Conservation (phyloP, 257 asterid genomes). For the Nicotiana attenuata region DNA sequence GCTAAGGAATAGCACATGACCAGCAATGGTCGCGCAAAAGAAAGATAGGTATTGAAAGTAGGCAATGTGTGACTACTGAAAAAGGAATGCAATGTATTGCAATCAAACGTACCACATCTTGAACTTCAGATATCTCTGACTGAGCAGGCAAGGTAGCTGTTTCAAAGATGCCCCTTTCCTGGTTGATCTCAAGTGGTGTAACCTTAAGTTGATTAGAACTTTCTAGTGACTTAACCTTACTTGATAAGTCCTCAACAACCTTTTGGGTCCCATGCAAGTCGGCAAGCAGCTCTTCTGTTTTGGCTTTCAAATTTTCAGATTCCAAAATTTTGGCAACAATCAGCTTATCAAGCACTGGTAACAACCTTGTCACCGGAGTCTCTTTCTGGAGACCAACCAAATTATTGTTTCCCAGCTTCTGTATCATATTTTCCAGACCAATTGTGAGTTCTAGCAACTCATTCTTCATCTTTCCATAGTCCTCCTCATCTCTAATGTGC, state of each 20-base stretch:
- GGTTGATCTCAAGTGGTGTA: constrained; percentile 40
- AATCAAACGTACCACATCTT: constrained; percentile 59
- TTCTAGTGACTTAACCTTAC: constrained; percentile 69
- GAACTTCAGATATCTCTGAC: constrained; percentile 92
- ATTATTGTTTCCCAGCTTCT: constrained; percentile 62
- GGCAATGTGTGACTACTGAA: constrained; percentile 1
- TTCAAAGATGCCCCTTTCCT: constrained; percentile 53
- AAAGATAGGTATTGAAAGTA: background rate
- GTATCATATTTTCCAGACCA: constrained; percentile 52
- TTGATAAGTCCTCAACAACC: constrained; percentile 63
- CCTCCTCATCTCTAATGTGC: constrained; percentile 28
- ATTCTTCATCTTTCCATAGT: constrained; percentile 35
- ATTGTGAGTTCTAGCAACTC: constrained; percentile 48
- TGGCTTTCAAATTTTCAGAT: constrained; percentile 57
- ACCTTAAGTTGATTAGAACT: constrained; percentile 41
- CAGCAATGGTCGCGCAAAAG: background rate
- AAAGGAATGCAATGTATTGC: constrained; percentile 2
- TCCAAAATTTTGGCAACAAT: constrained; percentile 45
- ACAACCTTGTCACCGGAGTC: constrained; percentile 33
- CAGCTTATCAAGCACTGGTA: constrained; percentile 59
- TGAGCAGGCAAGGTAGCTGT: constrained; percentile 44
- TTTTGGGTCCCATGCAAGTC: constrained; percentile 57
- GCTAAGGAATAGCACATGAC: background rate
- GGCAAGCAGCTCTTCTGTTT: constrained; percentile 64
- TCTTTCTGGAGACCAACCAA: constrained; percentile 40